Evolutionary conservation across 2,329 filamentous ascomycete genomes (phyloP), one percentile per base, ranked within the genome.

Genomic region (Aspergillus luchuensis): DNA sequence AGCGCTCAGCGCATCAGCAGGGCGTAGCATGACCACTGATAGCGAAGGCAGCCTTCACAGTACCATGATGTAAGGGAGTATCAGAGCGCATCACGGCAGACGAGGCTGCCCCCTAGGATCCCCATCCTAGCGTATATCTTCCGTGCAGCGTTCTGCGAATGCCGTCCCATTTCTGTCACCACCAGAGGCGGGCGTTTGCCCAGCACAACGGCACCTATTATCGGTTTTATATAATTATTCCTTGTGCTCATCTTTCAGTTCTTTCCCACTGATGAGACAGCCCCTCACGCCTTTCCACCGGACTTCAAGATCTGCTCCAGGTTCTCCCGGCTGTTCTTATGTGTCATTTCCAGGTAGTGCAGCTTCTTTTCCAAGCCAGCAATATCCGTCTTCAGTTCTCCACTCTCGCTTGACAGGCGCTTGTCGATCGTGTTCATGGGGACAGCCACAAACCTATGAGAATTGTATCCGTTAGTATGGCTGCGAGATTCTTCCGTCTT

Each of bases 301-400:
- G 84, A 79, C 72, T 86, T 85, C 72, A 98, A 84, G 74, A 98
- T 94, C 77, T 92, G 90, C 74, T 97, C 90, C 68, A 98, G 89
- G 72, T 97, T 92, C 67, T 93, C 88, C 69, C 90, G 88, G 78
- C 92, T 97, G 73, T 98, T 99, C 81, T 96, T 92, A 74, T 92
- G 90, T 53, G 95, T 98, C 60, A 92, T 96, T 81, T 98, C 94
- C 48, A 98, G 83, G 73, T 97, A 98, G 69, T 94, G 87, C 70
- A 97, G 82, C 76, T 91, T 92, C 84, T 98, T 96, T 67, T 91
- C 88, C 65, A 98, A 79, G 65, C 89, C 89, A 43, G 90, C 84
- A 63, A 97, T 87, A 69, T 97, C 94, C 28, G 85, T 83, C 69
- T 92, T 89, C 64, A 94, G 80, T 56, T 89, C 87, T 70, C 89